Evolutionary conservation across 1,284 basidiomycete species (phyloP).

Genomic region (Naganishia cerealis): DNA sequence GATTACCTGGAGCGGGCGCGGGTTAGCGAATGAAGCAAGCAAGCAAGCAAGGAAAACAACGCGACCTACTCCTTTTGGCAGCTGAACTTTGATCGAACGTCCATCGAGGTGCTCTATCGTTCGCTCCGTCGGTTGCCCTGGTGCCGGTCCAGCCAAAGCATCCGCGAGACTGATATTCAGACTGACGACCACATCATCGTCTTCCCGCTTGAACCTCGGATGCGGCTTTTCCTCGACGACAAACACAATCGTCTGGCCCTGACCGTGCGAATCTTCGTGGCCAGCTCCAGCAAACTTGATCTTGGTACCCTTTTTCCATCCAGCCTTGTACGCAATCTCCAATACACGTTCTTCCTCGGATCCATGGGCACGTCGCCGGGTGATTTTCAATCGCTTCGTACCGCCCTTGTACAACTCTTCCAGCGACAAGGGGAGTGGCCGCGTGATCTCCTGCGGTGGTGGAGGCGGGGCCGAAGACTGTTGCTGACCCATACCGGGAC

Average conservation of each 20-base stretch:
- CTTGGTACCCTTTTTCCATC: conserved; percentile 74
- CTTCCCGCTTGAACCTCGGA: conserved; percentile 68
- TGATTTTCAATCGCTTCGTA: conserved; percentile 86
- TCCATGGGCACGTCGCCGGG: conserved; percentile 70
- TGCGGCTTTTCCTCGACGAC: conserved; percentile 89
- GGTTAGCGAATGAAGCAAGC: background rate
- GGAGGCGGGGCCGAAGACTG: conserved; percentile 52
- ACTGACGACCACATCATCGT: conserved; percentile 70
- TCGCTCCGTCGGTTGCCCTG: conserved; percentile 54
- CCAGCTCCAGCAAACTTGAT: conserved; percentile 82
- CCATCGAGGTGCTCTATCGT: conserved; percentile 73
- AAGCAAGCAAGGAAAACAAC: background rate
- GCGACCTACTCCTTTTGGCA: conserved; percentile 60
- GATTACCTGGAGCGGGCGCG: conserved; percentile 58
- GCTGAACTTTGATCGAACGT: conserved; percentile 66
- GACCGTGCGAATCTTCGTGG: conserved; percentile 73
- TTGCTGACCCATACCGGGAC: conserved; percentile 34
- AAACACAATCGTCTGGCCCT: conserved; percentile 76
- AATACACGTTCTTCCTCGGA: conserved; percentile 84
- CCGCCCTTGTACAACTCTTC: conserved; percentile 88
- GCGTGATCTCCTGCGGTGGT: conserved; percentile 66
- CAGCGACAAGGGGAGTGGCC: conserved; percentile 80
- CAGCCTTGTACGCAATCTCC: conserved; percentile 79
- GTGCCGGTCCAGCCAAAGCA: conserved; percentile 64
- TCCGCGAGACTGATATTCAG: conserved; percentile 75